Evolutionary conservation across 2,329 filamentous ascomycete genomes (phyloP).

Genomic region (Samsoniella hepiali): DNA sequence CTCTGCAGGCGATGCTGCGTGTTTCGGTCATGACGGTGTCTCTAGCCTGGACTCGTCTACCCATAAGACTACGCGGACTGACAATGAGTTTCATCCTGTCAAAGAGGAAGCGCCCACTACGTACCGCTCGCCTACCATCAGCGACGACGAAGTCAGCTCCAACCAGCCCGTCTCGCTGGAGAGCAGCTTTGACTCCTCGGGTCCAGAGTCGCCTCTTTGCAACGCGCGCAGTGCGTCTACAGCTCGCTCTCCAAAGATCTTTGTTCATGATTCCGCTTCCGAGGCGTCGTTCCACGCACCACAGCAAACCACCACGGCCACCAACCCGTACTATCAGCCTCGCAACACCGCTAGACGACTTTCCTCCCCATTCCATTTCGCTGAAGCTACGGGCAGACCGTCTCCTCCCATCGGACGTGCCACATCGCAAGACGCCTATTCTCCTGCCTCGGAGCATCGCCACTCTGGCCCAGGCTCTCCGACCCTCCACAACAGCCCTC

Average conservation of each 20-base stretch:
- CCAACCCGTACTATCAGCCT: slow-evolving; percentile 36
- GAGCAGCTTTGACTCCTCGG: slow-evolving; percentile 25
- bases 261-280: neutral
- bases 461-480: neutral
- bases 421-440: neutral
- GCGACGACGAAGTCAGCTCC: slow-evolving; percentile 2
- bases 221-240: neutral
- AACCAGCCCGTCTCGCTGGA: neutral
- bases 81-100: neutral
- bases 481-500: neutral
- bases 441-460: neutral
- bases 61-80: neutral
- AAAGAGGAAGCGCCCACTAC: neutral
- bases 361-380: neutral
- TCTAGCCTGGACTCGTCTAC: neutral
- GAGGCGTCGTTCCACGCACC: neutral
- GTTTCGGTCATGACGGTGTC: neutral
- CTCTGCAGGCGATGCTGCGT: neutral
- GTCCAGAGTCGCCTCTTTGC: slow-evolving; percentile 15
- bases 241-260: neutral
- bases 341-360: slow-evolving; percentile 18
- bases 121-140: neutral
- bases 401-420: neutral
- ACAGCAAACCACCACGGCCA: slow-evolving; percentile 20
- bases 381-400: neutral